Conservation (phyloP, 139 green algal species). For the Picocystis salinarum region DNA sequence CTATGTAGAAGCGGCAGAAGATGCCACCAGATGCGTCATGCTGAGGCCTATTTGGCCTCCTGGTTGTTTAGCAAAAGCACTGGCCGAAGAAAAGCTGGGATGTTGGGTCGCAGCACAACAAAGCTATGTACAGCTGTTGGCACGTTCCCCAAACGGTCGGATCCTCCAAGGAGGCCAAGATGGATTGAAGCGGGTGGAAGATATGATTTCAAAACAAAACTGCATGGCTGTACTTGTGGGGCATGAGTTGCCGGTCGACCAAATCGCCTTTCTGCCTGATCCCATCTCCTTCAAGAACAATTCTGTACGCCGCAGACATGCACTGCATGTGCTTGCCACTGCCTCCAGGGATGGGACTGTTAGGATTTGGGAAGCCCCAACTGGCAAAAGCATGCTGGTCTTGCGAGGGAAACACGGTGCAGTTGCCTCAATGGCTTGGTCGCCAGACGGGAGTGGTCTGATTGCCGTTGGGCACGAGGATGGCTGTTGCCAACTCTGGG, state of each 20-base stretch:
- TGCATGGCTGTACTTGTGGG: background rate
- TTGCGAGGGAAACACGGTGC: background rate
- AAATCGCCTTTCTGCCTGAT: conserved; percentile 1
- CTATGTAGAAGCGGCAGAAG: background rate
- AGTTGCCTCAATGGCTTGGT: background rate
- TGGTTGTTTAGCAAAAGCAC: background rate
- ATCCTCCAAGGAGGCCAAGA: background rate
- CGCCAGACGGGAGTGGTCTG: background rate
- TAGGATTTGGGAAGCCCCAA: background rate
- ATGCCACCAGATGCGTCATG: background rate
- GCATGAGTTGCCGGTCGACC: background rate
- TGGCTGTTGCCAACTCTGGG: too few relatives aligned
- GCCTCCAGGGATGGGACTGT: background rate
- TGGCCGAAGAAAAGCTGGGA: background rate
- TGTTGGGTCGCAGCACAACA: background rate
- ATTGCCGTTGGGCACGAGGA: too few relatives aligned
- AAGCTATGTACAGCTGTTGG: background rate
- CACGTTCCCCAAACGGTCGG: background rate
- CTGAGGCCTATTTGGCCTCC: conserved; percentile 1
- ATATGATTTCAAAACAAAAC: background rate
- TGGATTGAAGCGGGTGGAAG: background rate
- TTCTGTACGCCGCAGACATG: background rate
- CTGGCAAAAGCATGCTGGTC: background rate
- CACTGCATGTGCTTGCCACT: background rate
- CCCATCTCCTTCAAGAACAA: background rate